Percentiles rank a stretch among this genome's conserved stretches.
Conservation (phyloP, 352 stramenopile genomes). For the Pythium angustatum region DNA sequence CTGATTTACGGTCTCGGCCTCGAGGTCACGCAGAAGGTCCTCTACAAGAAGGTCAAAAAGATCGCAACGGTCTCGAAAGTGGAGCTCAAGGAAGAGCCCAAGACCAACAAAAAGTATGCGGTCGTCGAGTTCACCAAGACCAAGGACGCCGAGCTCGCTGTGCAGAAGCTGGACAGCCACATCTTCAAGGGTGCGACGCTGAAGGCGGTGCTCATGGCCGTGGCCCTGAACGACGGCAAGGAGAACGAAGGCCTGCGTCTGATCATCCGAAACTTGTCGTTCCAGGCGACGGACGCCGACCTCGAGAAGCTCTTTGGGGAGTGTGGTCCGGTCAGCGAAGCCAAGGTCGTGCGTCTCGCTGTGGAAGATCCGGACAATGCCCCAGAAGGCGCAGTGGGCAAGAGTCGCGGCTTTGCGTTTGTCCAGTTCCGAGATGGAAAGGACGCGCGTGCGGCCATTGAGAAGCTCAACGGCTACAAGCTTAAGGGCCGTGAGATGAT, state of each 20-base stretch:
- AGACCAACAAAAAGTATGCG: slow-evolving; percentile 60
- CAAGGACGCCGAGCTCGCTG: slow-evolving; percentile 48
- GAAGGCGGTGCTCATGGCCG: slow-evolving; percentile 48
- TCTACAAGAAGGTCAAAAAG: slow-evolving; percentile 84
- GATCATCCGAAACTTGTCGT: slow-evolving; percentile 85
- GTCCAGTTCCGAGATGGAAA: slow-evolving; percentile 74
- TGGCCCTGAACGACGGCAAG: slow-evolving; percentile 30
- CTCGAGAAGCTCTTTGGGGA: slow-evolving; percentile 70
- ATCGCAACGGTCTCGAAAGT: slow-evolving; percentile 54
- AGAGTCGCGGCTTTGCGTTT: slow-evolving; percentile 82
- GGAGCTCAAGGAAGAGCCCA: slow-evolving; percentile 59
- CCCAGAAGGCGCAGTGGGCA: slow-evolving; percentile 43
- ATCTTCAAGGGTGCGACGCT: slow-evolving; percentile 82
- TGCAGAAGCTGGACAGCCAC: slow-evolving; percentile 80
- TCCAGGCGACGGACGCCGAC: slow-evolving; percentile 75
- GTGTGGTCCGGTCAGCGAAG: slow-evolving; percentile 68
- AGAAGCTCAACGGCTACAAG: slow-evolving; percentile 74
- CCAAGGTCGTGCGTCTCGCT: slow-evolving; percentile 70
- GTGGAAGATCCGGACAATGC: slow-evolving; percentile 47
- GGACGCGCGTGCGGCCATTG: slow-evolving; percentile 64
- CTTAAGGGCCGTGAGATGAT: slow-evolving; percentile 85
- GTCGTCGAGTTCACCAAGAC: slow-evolving; percentile 64
- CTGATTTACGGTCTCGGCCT: slow-evolving; percentile 69
- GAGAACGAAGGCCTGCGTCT: slow-evolving; percentile 63
- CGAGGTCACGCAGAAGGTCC: slow-evolving; percentile 74